These are phyloP conservation scores for Phytopythium litorale DNA, from an alignment of 352 stramenopile genomes.

Conservation along the genomic window DNA sequence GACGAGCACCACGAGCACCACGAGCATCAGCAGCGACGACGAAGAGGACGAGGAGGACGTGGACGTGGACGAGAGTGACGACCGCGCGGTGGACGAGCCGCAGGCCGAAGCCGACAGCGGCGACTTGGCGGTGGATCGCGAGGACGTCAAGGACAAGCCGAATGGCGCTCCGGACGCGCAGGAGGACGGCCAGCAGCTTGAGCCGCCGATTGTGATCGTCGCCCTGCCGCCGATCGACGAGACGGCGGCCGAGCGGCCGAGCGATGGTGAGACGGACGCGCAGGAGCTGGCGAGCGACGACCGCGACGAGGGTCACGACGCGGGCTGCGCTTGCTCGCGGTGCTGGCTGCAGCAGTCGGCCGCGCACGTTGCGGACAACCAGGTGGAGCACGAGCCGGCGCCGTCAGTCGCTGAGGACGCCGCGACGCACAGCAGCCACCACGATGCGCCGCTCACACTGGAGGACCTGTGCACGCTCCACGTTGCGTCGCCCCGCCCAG, in stretches of 20 bases:
- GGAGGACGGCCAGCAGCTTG: neutral
- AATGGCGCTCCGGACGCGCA: neutral
- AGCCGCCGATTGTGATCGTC: slow-evolving; percentile 1
- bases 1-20: slow-evolving; percentile 9
- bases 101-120: neutral
- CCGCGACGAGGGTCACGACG: neutral
- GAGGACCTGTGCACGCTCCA: slow-evolving; percentile 1
- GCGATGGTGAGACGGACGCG: neutral
- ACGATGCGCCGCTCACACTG: slow-evolving; percentile 6
- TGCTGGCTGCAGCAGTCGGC: neutral
- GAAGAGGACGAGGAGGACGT: slow-evolving; percentile 2
- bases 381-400: neutral
- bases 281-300: neutral
- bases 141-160: neutral
- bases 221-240: slow-evolving; percentile 5
- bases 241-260: neutral
- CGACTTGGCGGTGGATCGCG: neutral
- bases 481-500: neutral
- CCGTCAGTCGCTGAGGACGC: neutral
- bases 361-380: neutral
- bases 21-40: slow-evolving; percentile 8
- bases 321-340: neutral
- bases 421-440: neutral
- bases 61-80: neutral
- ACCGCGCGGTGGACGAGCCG: neutral